These are phyloP conservation scores for Baorangia bicolor DNA, from an alignment of 768 basidiomycete genomes.

Conservation along the genomic window DNA sequence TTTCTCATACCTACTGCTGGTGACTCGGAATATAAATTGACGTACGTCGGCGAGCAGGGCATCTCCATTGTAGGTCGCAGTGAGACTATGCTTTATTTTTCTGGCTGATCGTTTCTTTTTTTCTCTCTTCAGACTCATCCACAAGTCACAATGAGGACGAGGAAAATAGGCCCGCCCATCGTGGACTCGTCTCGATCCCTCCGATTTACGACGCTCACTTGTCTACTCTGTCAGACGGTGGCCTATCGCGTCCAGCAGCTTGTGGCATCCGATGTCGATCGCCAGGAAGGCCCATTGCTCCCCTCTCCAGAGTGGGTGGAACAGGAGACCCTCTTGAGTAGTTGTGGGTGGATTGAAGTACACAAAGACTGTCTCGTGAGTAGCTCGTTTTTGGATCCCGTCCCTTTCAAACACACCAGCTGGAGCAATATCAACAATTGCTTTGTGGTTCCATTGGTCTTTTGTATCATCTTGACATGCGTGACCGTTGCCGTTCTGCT, in stretches of 20 bases:
- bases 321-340: conserved; percentile 64
- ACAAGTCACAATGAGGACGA: conserved; percentile 66
- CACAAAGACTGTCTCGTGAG: conserved; percentile 66
- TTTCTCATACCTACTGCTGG: conserved; percentile 29
- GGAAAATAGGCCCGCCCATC: conserved; percentile 44
- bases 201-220: conserved; percentile 65
- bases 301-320: conserved; percentile 79
- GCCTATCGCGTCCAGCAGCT: conserved; percentile 71
- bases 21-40: conserved; percentile 45
- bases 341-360: conserved; percentile 73
- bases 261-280: conserved; percentile 55
- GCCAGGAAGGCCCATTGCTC: conserved; percentile 61
- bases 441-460: conserved; percentile 1
- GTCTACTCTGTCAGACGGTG: conserved; percentile 61
- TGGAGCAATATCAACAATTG: background rate
- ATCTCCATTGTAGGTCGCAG: conserved; percentile 56
- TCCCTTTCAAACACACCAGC: background rate
- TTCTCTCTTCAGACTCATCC: conserved; percentile 53
- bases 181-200: conserved; percentile 47
- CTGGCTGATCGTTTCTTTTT: conserved; percentile 9
- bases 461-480: conserved; percentile 1
- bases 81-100: background rate
- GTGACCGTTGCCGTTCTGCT: conserved; percentile 1
- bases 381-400: conserved; percentile 15
- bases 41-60: conserved; percentile 68